These are phyloP conservation scores for Cubamyces sp. DNA, from an alignment of 768 basidiomycete species.

Conservation along the genomic window DNA sequence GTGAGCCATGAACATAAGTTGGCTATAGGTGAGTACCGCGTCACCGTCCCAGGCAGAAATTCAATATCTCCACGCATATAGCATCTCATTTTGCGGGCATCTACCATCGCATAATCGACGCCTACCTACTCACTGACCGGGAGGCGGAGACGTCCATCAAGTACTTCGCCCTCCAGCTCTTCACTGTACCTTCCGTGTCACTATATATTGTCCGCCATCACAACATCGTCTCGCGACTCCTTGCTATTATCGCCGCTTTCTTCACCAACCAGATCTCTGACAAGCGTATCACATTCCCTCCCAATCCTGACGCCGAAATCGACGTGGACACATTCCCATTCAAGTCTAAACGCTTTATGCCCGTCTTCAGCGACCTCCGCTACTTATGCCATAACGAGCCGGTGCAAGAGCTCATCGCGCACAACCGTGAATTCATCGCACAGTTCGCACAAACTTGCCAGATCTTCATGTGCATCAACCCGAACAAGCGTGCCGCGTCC, in stretches of 20 bases:
- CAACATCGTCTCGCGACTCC: conserved; percentile 73
- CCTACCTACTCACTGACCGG: conserved; percentile 89
- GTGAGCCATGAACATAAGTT: conserved; percentile 76
- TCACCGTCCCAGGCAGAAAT: background rate
- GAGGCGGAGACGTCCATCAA: conserved; percentile 96
- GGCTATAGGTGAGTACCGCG: conserved; percentile 64
- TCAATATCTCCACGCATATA: conserved; percentile 36
- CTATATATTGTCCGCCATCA: conserved; percentile 76
- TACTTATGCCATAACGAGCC: conserved; percentile 81
- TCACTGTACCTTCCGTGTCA: conserved; percentile 88
- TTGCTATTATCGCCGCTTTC: conserved; percentile 86
- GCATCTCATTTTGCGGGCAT: conserved; percentile 84
- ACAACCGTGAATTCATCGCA: conserved; percentile 64
- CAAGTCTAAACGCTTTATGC: conserved; percentile 95
- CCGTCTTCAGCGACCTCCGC: conserved; percentile 88
- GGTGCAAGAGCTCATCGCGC: conserved; percentile 80
- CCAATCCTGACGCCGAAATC: conserved; percentile 42
- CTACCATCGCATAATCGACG: conserved; percentile 86
- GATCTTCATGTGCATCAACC: conserved; percentile 92
- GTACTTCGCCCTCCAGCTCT: conserved; percentile 90
- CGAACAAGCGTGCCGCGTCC: conserved; percentile 79
- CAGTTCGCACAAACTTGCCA: conserved; percentile 80
- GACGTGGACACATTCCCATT: conserved; percentile 88
- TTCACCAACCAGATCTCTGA: conserved; percentile 89
- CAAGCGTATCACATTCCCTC: conserved; percentile 59